Evolutionary conservation across 768 basidiomycete species (phyloP).

Genomic region (Termitomyces sp.): DNA sequence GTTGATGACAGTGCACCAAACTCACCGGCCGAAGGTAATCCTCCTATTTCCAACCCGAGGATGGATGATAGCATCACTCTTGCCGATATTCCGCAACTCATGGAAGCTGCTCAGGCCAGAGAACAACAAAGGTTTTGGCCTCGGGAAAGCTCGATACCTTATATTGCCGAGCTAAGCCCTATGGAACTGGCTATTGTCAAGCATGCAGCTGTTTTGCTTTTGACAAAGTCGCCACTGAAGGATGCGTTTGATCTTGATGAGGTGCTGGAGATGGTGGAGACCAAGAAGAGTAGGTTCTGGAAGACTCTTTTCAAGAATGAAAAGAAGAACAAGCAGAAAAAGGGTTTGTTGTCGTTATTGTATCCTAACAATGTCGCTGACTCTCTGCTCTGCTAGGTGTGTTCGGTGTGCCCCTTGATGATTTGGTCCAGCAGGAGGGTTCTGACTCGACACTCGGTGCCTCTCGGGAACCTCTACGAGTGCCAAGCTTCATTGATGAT

Average conservation of each 20-base stretch:
- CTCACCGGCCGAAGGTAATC: slow-evolving; percentile 52
- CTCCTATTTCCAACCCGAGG: slow-evolving; percentile 21
- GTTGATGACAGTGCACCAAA: slow-evolving; percentile 76
- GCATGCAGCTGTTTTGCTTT: slow-evolving; percentile 78
- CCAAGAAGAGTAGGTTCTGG: slow-evolving; percentile 94
- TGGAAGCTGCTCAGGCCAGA: slow-evolving; percentile 87
- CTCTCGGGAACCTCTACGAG: slow-evolving; percentile 74
- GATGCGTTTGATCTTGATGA: slow-evolving; percentile 91
- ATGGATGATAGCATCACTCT: slow-evolving; percentile 84
- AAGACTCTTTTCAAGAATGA: slow-evolving; percentile 91
- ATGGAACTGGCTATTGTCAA: slow-evolving; percentile 89
- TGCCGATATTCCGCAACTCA: slow-evolving; percentile 89
- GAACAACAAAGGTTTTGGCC: slow-evolving; percentile 84
- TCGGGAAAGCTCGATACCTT: slow-evolving; percentile 69
- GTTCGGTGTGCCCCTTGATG: slow-evolving; percentile 89
- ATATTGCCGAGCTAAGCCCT: slow-evolving; percentile 77
- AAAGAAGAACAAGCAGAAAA: slow-evolving; percentile 89
- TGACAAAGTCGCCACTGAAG: slow-evolving; percentile 72
- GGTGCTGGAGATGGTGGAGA: slow-evolving; percentile 86
- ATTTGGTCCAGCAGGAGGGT: slow-evolving; percentile 90
- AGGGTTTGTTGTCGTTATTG: slow-evolving; percentile 40
- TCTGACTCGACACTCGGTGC: slow-evolving; percentile 93
- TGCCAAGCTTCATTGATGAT: slow-evolving; percentile 98
- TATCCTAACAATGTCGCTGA: not conserved
- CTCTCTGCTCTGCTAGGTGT: slow-evolving; percentile 52